phyloP scores from a whole-genome alignment of 2,329 filamentous ascomycete genomes.

The Diaporthe nobilis region DNA sequence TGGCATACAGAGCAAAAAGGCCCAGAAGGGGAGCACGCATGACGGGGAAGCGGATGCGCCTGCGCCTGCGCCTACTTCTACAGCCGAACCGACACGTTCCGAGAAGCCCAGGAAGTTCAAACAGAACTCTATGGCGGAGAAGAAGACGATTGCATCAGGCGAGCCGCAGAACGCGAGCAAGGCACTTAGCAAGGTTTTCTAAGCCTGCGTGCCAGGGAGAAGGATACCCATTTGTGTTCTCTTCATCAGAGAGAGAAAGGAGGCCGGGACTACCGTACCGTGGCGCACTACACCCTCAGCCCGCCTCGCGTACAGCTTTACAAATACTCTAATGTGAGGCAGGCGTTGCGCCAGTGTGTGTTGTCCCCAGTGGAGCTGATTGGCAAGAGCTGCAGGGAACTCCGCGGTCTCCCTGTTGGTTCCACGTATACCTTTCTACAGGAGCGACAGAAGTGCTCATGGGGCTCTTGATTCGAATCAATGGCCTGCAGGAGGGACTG shows the following conservation, averaged over 20 bases:
- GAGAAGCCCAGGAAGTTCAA: conserved; percentile 71
- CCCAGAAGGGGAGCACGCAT: conserved; percentile 54
- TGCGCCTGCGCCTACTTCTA: conserved; percentile 21
- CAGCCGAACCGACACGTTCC: conserved; percentile 36
- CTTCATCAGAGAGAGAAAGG: not conserved
- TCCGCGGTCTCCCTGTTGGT: not conserved
- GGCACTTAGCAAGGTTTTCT: conserved; percentile 77
- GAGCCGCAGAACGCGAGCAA: conserved; percentile 71
- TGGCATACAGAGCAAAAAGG: conserved; percentile 76
- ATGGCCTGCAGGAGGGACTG: not conserved
- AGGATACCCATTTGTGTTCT: not conserved
- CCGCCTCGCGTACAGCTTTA: not conserved
- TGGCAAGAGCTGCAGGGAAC: not conserved
- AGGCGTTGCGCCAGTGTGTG: not conserved
- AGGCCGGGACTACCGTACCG: too few relatives aligned
- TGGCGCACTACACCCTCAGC: not conserved
- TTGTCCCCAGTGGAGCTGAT: not conserved
- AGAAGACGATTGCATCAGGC: conserved; percentile 55
- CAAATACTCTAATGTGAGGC: not conserved
- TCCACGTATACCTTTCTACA: not conserved
- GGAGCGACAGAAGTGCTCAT: not conserved
- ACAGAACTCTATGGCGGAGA: conserved; percentile 73
- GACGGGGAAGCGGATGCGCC: conserved; percentile 48
- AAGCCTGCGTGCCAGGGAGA: conserved; percentile 37
- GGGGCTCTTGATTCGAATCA: not conserved